A percentile compares a stretch with the other conserved stretches of the same genome.
phyloP scores from a whole-genome alignment of 1,139 yeast species.

The Kluyveromyces sp. region DNA sequence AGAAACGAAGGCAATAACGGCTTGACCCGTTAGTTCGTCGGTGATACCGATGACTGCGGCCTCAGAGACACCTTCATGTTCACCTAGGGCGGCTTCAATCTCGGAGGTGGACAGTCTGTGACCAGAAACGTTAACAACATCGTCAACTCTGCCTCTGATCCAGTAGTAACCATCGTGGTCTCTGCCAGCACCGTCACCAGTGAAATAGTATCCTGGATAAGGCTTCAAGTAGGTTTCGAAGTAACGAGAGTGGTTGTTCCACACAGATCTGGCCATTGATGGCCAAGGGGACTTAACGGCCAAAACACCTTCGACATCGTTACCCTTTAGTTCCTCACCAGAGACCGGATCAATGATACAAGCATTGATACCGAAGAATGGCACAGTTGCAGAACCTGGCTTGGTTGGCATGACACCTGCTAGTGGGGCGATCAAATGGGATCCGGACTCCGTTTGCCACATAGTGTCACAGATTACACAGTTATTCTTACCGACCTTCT shows the following conservation, averaged over 20 bases:
- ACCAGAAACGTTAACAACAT: conserved; percentile 95
- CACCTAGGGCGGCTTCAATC: conserved; percentile 86
- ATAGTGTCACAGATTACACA: conserved; percentile 89
- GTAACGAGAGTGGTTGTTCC: conserved; percentile 83
- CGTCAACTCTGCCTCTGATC: conserved; percentile 98
- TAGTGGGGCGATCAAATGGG: conserved; percentile 90
- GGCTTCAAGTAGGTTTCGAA: conserved; percentile 92
- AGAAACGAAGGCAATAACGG: conserved; percentile 89
- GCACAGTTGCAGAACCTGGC: conserved; percentile 95
- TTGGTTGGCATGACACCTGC: conserved; percentile 94
- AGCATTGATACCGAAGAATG: conserved; percentile 91
- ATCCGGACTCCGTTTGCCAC: conserved; percentile 99
- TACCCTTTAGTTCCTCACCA: conserved; percentile 76
- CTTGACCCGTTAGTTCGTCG: conserved; percentile 97
- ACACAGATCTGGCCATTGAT: conserved; percentile 94
- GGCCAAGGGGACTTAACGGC: conserved; percentile 94
- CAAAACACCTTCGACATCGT: conserved; percentile 93
- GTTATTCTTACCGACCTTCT: conserved; percentile 80
- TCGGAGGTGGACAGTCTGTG: conserved; percentile 97
- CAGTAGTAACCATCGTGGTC: conserved; percentile 96
- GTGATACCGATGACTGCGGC: conserved; percentile 92
- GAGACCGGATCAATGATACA: conserved; percentile 87
- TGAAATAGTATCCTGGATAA: conserved; percentile 93
- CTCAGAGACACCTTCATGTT: conserved; percentile 77
- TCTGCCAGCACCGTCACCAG: conserved; percentile 98